Evolutionary conservation across 2,329 filamentous ascomycete species (phyloP).

Genomic region (Dendrostoma leiphaemia): DNA sequence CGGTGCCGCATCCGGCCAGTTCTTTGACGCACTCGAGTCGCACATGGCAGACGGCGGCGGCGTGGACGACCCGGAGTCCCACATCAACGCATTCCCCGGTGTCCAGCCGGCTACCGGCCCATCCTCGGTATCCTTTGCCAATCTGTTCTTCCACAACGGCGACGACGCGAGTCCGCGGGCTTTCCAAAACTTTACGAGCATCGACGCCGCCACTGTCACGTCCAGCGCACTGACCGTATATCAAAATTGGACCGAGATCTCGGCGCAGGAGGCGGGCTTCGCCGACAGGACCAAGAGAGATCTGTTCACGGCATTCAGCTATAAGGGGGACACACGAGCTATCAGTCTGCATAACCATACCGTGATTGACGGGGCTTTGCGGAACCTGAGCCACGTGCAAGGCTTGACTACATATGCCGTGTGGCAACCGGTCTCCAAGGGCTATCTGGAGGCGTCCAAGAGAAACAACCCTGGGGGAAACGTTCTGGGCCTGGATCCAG

Average conservation of each 20-base stretch:
- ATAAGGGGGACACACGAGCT: neutral
- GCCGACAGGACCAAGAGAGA: neutral
- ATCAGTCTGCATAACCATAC: neutral
- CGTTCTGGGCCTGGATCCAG: neutral
- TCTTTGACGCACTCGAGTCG: conserved; percentile 14
- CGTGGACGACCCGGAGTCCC: conserved; percentile 20
- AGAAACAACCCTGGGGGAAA: neutral
- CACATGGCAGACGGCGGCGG: conserved; percentile 22
- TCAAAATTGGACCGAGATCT: neutral
- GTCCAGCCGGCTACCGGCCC: conserved; percentile 16
- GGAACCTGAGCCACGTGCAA: neutral
- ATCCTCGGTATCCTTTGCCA: neutral
- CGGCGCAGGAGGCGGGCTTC: neutral
- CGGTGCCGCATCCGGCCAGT: neutral
- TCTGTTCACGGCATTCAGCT: neutral
- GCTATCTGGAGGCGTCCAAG: neutral
- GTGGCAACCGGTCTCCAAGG: neutral
- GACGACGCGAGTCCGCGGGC: conserved; percentile 6
- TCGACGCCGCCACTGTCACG: neutral
- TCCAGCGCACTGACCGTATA: too few relatives aligned
- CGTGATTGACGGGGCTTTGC: neutral
- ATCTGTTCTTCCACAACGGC: neutral
- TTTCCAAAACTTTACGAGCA: conserved; percentile 21
- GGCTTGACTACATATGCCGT: neutral
- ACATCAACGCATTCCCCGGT: conserved; percentile 17